Conservation (phyloP, 2,329 filamentous ascomycete species). For the Epichloe brachyelytri region DNA sequence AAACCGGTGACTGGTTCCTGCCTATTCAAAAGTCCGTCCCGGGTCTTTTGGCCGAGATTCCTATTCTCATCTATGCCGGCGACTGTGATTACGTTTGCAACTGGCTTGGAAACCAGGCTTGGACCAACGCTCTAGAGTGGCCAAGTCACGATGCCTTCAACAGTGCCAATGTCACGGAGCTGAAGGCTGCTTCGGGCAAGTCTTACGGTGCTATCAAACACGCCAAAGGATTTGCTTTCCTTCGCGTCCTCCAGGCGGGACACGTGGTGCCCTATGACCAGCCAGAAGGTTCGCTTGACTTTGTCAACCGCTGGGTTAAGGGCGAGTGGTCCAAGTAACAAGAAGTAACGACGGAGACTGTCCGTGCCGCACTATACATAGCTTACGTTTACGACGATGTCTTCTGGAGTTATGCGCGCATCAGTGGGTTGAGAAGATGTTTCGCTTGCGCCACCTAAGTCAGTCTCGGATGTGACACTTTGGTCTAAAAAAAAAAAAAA, state of each 20-base stretch:
- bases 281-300: conserved; percentile 77
- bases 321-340: conserved; percentile 55
- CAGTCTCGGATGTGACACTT: too few relatives aligned
- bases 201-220: conserved; percentile 69
- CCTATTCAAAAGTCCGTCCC: conserved; percentile 87
- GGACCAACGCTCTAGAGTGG: conserved; percentile 92
- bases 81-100: conserved; percentile 89
- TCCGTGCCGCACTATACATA: neutral
- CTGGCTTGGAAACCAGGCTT: conserved; percentile 96
- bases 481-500: too few relatives aligned
- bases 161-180: conserved; percentile 54
- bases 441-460: too few relatives aligned
- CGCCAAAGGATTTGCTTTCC: conserved; percentile 95
- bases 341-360: neutral
- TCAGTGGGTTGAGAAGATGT: too few relatives aligned
- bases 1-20: conserved; percentile 97
- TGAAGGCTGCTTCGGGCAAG: conserved; percentile 41
- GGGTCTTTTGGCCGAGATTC: conserved; percentile 75
- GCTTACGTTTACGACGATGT: neutral
- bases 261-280: conserved; percentile 99
- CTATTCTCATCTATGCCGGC: conserved; percentile 86
- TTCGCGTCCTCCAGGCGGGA: conserved; percentile 76
- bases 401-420: too few relatives aligned
- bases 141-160: conserved; percentile 71
- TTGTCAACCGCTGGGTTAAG: conserved; percentile 86